These are phyloP conservation scores for Colletotrichum sp. DNA, from an alignment of 2,329 filamentous ascomycete species.

Conservation along the genomic window DNA sequence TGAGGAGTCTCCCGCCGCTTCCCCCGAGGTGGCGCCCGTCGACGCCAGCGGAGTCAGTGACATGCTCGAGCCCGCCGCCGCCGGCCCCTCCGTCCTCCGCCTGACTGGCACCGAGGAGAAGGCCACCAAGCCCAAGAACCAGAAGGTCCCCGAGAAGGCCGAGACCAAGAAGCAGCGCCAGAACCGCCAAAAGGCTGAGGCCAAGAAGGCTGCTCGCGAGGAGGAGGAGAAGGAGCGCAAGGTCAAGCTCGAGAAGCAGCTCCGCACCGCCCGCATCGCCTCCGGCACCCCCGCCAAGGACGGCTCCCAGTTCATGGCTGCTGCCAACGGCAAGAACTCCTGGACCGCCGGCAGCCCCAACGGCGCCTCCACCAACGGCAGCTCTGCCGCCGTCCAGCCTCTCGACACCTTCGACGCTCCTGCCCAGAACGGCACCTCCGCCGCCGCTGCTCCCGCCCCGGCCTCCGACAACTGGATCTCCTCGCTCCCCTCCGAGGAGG, in stretches of 20 bases:
- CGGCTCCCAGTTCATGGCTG: conserved; percentile 65
- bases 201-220: conserved; percentile 75
- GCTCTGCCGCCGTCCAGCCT: conserved; percentile 43
- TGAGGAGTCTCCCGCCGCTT: conserved; percentile 72
- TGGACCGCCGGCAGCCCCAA: conserved; percentile 45
- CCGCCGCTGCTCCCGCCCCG: conserved; percentile 35
- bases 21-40: conserved; percentile 64
- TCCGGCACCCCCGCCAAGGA: conserved; percentile 86
- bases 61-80: conserved; percentile 80
- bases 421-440: conserved; percentile 34
- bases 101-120: conserved; percentile 71
- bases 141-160: conserved; percentile 67
- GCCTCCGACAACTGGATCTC: conserved; percentile 51
- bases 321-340: conserved; percentile 44
- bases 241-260: conserved; percentile 79
- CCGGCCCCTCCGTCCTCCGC: conserved; percentile 77
- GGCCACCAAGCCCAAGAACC: conserved; percentile 67
- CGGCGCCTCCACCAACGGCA: conserved; percentile 37
- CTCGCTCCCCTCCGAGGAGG: conserved; percentile 64
- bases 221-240: conserved; percentile 82
- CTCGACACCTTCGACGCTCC: conserved; percentile 62
- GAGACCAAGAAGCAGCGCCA: conserved; percentile 97
- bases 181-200: conserved; percentile 87
- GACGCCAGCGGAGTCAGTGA: conserved; percentile 78
- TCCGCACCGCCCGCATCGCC: conserved; percentile 79